Percentiles rank a stretch among this genome's conserved stretches.
Conservation (phyloP, 2,329 filamentous ascomycete genomes). For the Apiospora saccharicola region DNA sequence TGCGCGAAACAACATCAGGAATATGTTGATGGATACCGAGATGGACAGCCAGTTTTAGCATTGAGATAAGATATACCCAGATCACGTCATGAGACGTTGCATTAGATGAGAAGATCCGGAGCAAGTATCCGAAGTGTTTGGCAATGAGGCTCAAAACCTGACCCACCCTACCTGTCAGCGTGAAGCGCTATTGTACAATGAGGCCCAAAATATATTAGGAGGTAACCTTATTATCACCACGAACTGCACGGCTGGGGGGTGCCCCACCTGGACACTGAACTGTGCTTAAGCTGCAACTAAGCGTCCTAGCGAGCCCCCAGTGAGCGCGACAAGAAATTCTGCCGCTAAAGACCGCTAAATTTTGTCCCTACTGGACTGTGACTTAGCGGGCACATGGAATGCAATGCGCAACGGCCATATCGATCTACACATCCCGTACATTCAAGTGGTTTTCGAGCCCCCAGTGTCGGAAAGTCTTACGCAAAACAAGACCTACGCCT, state of each 20-base stretch:
- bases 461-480: background rate
- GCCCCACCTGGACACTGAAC: background rate
- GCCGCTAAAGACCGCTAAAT: constrained; percentile 39
- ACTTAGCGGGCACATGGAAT: background rate
- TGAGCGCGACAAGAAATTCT: constrained; percentile 31
- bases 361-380: constrained; percentile 25
- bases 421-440: background rate
- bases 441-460: background rate
- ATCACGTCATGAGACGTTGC: background rate
- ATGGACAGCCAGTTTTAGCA: constrained; percentile 22
- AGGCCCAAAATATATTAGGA: background rate
- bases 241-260: background rate
- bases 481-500: background rate
- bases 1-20: constrained; percentile 26
- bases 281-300: background rate
- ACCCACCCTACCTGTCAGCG: background rate
- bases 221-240: too few species aligned
- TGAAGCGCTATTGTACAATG: background rate
- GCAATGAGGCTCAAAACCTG: background rate
- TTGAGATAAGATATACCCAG: background rate
- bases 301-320: background rate
- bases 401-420: constrained; percentile 12
- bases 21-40: constrained; percentile 18
- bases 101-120: background rate
- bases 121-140: background rate